Conservation (phyloP, 2,329 filamentous ascomycete genomes). For the Penicillium sp. region DNA sequence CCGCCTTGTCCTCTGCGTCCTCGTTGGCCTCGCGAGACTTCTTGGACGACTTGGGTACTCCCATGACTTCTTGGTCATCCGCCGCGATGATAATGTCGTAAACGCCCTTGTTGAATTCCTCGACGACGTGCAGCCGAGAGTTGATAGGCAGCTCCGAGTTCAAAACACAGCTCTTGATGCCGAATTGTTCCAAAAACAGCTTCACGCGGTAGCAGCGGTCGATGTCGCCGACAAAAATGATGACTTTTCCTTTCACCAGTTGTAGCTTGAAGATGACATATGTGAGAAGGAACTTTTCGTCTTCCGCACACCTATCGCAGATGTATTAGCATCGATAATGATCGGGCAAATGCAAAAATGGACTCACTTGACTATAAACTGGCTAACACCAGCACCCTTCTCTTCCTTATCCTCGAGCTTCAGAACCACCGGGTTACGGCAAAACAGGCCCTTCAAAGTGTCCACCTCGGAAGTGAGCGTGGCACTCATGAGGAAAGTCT, state of each 20-base stretch:
- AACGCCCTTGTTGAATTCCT: slow-evolving; percentile 93
- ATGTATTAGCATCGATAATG: slow-evolving; percentile 9
- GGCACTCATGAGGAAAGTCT: slow-evolving; percentile 90
- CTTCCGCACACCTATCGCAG: slow-evolving; percentile 68
- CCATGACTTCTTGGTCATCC: slow-evolving; percentile 82
- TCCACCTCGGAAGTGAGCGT: slow-evolving; percentile 86
- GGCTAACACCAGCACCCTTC: slow-evolving; percentile 70
- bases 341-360: too few species aligned
- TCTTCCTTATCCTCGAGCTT: slow-evolving; percentile 79
- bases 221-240: slow-evolving; percentile 78
- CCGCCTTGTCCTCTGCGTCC: slow-evolving; percentile 26
- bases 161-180: slow-evolving; percentile 84
- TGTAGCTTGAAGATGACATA: slow-evolving; percentile 96
- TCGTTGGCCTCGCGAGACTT: slow-evolving; percentile 27
- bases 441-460: slow-evolving; percentile 78
- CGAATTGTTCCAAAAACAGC: slow-evolving; percentile 94
- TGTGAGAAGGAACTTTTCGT: slow-evolving; percentile 89
- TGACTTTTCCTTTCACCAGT: slow-evolving; percentile 86
- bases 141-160: slow-evolving; percentile 95
- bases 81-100: slow-evolving; percentile 98
- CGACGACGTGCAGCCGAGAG: slow-evolving; percentile 85
- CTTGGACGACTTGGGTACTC: slow-evolving; percentile 42
- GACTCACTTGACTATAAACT: slow-evolving; percentile 74
- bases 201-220: slow-evolving; percentile 89
- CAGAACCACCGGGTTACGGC: slow-evolving; percentile 70